A percentile compares a stretch with the other conserved stretches of the same genome.
Evolutionary conservation across 2,329 filamentous ascomycete species (phyloP).

Genomic region (Colletotrichum sp.): DNA sequence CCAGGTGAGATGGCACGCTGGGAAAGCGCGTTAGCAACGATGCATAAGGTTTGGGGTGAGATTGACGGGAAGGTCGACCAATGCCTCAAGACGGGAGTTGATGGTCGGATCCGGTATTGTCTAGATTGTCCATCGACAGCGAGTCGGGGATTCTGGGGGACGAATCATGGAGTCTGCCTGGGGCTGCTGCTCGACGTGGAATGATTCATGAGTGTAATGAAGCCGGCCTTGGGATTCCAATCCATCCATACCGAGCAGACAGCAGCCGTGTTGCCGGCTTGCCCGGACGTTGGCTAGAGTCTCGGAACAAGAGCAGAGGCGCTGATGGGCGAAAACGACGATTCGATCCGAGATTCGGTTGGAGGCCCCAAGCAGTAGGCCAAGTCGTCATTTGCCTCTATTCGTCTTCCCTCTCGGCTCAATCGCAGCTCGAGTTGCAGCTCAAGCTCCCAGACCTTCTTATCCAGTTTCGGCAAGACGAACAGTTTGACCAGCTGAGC

Average conservation of each 20-base stretch:
- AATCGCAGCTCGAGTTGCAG: background rate
- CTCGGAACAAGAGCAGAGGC: background rate
- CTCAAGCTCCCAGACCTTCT: background rate
- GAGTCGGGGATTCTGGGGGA: background rate
- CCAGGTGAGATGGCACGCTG: background rate
- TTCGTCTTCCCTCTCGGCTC: background rate
- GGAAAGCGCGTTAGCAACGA: background rate
- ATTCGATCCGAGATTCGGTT: background rate
- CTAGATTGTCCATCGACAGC: background rate
- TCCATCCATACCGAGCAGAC: background rate
- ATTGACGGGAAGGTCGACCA: conserved; percentile 13
- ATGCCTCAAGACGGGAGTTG: background rate
- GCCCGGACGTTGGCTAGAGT: background rate
- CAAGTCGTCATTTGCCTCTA: background rate
- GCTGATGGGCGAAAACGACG: background rate
- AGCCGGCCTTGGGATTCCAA: background rate
- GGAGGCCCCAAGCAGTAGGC: background rate
- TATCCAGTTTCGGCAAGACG: background rate
- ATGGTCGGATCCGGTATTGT: background rate
- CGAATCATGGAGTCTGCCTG: background rate
- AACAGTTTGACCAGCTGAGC: background rate
- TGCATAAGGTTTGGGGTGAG: background rate
- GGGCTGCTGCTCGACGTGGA: background rate
- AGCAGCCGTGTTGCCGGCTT: background rate
- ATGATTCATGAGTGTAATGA: background rate